Percentiles rank a stretch among this genome's conserved stretches.
These are phyloP conservation scores for Isabelozyma pseudorhagii DNA, from an alignment of 805 yeast species.

Conservation along the genomic window DNA sequence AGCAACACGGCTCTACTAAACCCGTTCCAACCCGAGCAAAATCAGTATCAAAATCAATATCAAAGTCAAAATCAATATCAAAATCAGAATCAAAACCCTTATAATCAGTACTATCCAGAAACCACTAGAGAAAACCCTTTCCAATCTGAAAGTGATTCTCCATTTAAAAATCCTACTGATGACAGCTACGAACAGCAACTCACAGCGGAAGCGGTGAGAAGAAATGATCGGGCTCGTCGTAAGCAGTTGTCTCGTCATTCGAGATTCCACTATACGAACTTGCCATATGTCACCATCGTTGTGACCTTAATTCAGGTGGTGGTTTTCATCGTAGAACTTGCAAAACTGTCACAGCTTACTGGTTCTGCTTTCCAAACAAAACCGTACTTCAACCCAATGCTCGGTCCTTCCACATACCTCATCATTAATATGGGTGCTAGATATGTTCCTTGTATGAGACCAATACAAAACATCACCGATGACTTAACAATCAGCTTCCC, in stretches of 20 bases:
- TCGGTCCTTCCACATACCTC: conserved; percentile 69
- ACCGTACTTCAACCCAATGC: conserved; percentile 75
- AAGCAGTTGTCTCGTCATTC: conserved; percentile 23
- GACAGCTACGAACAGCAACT: conserved; percentile 3
- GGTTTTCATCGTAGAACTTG: conserved; percentile 63
- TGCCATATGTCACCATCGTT: conserved; percentile 40
- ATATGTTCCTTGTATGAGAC: conserved; percentile 68
- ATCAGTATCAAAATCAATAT: neutral
- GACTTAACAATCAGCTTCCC: conserved; percentile 49
- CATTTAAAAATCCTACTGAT: neutral
- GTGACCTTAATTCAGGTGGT: conserved; percentile 46
- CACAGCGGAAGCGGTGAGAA: conserved; percentile 10
- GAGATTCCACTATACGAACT: conserved; percentile 32
- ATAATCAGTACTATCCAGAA: conserved; percentile 4
- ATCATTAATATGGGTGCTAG: conserved; percentile 69
- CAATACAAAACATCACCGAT: conserved; percentile 48
- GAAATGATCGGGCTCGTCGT: conserved; percentile 22
- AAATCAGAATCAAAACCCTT: neutral
- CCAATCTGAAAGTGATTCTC: neutral
- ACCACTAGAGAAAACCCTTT: conserved; percentile 6
- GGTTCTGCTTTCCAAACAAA: conserved; percentile 64
- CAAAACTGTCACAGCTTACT: conserved; percentile 53
- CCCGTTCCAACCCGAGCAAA: neutral
- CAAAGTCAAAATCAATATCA: too few relatives aligned
- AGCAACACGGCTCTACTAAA: neutral